phyloP scores from a whole-genome alignment of 495 filamentous ascomycete genomes.

The Usnea hakonensis region DNA sequence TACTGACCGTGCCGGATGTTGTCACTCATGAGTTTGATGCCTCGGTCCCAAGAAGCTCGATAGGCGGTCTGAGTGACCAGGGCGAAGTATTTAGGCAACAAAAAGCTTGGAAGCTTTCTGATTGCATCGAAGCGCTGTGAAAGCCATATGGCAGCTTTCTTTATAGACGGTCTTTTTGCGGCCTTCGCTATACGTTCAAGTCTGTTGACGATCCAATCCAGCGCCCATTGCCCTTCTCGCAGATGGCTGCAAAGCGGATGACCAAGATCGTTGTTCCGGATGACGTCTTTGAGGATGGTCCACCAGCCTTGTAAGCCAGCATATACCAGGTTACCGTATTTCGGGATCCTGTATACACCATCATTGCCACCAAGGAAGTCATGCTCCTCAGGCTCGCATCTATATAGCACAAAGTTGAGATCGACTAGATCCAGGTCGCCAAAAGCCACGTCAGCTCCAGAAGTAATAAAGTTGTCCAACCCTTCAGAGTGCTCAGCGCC shows the following conservation, averaged over 20 bases:
- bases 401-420: conserved; percentile 86
- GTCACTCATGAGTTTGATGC: conserved; percentile 65
- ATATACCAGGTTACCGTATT: conserved; percentile 78
- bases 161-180: conserved; percentile 50
- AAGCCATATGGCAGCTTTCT: conserved; percentile 66
- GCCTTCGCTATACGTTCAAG: conserved; percentile 63
- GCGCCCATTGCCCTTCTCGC: conserved; percentile 85
- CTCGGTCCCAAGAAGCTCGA: conserved; percentile 68
- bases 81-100: conserved; percentile 88
- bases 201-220: conserved; percentile 77
- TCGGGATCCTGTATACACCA: conserved; percentile 81
- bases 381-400: conserved; percentile 85
- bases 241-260: conserved; percentile 91
- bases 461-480: conserved; percentile 74
- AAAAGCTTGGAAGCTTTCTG: conserved; percentile 73
- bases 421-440: conserved; percentile 63
- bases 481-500: conserved; percentile 69
- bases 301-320: conserved; percentile 98
- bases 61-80: conserved; percentile 82
- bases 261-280: conserved; percentile 82
- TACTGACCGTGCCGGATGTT: conserved; percentile 71
- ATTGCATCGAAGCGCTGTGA: conserved; percentile 77
- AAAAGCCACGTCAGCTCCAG: conserved; percentile 75
- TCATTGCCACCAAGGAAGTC: conserved; percentile 72
- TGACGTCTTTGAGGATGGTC: conserved; percentile 80